Evolutionary conservation across 192 early-diverging fungal species (phyloP), one percentile per base, ranked within the genome.

Genomic region (Entomortierella lignicola): DNA sequence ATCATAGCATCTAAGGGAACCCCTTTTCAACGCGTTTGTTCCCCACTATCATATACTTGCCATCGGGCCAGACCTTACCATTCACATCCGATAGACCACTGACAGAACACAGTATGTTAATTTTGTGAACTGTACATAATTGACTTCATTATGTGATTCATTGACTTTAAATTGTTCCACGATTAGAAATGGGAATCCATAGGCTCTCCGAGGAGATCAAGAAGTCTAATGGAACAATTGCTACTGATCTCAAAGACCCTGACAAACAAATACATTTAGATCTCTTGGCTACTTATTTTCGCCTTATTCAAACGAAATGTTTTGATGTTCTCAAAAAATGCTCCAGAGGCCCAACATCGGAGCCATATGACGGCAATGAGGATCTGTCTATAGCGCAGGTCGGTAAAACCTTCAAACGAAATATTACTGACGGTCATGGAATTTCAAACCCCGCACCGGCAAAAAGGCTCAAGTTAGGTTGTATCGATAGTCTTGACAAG

Each of bases 101-200:
- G 44, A 47, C 44, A 15, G 44, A 47, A 47, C 4, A 15, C 44
- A 15, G 44, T 47, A 47, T 20, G 44, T 47, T 47, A 4, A 11
- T 47, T 47, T 15, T 12, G 44, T 47, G 44, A 47, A 15, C 44
- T 47, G 44, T 4, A 47, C 15, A 47, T 47, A 47, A 47, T 15
- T 47, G 44, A 47, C 15, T 47, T 47, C 34, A 15, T 15, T 47
- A 47, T 47, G 44, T 47, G 44, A 47, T 47, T 47, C 44, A 47
- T 47, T 47, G 44, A 47, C 44, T 47, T 47, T 47, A 47, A 47
- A 47, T 11, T 47, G 44, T 11, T 47, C 44, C 44, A 47, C 44
- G 4, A 47, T 47, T 47, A 47, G 44, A 47, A 47, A 47, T 47
- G 34, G 34, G 34, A 37, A 37, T 37, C 34, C 34, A 37, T 4